Percentiles rank a stretch among this genome's conserved stretches.
Conservation (phyloP, 2,329 filamentous ascomycete genomes). For the Biscogniauxia marginata region DNA sequence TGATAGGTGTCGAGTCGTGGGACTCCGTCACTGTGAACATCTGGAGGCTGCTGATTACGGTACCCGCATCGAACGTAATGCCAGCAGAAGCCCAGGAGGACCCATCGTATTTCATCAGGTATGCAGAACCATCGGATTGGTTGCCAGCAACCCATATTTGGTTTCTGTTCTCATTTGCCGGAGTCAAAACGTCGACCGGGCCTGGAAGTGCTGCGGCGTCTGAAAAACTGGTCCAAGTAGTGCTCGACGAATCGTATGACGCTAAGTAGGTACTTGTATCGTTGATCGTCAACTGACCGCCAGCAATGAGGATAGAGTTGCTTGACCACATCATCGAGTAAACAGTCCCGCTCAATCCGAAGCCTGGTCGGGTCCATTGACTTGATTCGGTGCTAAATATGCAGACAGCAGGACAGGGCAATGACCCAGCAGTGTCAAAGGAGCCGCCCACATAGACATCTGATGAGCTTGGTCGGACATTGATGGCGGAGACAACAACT, state of each 20-base stretch:
- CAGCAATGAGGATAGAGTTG: constrained; percentile 69
- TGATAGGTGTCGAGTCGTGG: constrained; percentile 63
- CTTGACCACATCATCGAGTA: constrained; percentile 74
- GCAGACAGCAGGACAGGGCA: constrained; percentile 82
- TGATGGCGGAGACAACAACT: constrained; percentile 74
- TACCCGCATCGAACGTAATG: constrained; percentile 61
- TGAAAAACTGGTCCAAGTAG: constrained; percentile 65
- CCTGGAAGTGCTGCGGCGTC: constrained; percentile 70
- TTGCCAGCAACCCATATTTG: constrained; percentile 82
- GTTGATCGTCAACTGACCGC: constrained; percentile 71
- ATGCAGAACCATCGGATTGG: constrained; percentile 60
- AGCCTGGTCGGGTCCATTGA: constrained; percentile 80
- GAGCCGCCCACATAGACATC: constrained; percentile 84
- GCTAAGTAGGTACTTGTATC: constrained; percentile 66
- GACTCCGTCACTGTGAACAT: constrained; percentile 69
- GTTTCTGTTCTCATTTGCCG: constrained; percentile 68
- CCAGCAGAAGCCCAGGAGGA: constrained; percentile 66
- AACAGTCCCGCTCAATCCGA: constrained; percentile 68
- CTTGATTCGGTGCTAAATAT: constrained; percentile 67
- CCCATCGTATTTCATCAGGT: constrained; percentile 80
- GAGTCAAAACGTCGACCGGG: constrained; percentile 71
- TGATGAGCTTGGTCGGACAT: constrained; percentile 64
- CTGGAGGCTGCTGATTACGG: constrained; percentile 76
- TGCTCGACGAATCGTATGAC: constrained; percentile 66
- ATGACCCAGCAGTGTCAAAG: constrained; percentile 78